These are phyloP conservation scores for Acacia concinna DNA, from an alignment of 331 rosid genomes.

Conservation along the genomic window DNA sequence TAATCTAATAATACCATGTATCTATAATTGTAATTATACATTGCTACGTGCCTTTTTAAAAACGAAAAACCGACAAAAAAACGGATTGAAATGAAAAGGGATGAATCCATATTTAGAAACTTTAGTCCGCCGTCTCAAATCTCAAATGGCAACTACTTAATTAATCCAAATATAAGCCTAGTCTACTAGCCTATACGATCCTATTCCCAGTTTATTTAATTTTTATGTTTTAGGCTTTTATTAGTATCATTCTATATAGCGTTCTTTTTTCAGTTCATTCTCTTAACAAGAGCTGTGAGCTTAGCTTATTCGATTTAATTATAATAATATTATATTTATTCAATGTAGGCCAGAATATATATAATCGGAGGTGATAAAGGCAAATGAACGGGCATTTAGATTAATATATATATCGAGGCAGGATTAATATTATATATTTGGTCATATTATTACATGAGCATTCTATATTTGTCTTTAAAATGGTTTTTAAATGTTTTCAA, in stretches of 20 bases:
- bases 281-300: no score
- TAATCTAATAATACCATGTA: no score
- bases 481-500: neutral
- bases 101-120: conserved; percentile 30
- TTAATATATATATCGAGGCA: neutral
- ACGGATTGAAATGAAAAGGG: neutral
- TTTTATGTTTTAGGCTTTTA: neutral
- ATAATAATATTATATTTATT: no score
- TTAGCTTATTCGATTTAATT: no score
- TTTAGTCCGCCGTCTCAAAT: neutral
- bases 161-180: conserved; percentile 33
- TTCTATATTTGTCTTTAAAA: neutral
- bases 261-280: no score
- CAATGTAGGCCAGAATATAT: no score
- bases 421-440: neutral
- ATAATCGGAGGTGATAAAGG: no score
- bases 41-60: neutral
- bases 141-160: conserved; percentile 51
- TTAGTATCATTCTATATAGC: neutral
- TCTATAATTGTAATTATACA: no score
- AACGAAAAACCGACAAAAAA: conserved; percentile 33
- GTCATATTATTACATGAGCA: neutral
- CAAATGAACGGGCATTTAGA: no score
- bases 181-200: neutral
- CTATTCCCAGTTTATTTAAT: neutral